Evolutionary conservation across 345 rosid genomes (phyloP), one percentile per base, ranked within the genome.

Genomic region (Eucalyptus cladocalyx): DNA sequence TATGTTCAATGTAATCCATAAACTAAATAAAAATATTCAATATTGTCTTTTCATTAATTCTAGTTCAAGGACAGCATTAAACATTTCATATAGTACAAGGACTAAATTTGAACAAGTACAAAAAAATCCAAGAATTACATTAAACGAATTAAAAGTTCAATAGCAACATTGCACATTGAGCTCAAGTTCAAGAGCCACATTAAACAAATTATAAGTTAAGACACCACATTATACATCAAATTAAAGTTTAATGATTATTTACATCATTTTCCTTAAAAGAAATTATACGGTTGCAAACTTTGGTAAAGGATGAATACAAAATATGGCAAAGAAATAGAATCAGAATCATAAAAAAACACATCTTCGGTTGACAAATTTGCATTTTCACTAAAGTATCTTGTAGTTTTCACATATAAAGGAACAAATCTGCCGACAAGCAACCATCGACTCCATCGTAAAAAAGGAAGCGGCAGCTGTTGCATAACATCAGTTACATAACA

Each of bases 131-230:
- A 56, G 3, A 24, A 56, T 56, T 24, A 56, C 1, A 24, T 56
- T 56, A 9, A 56, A 56, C 6, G 0, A 56, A 56, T 24, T 56
- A 56, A 24, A 56, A 56, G 30, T 24, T 56, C 3, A 56, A 23
- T 1, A 56, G 0, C 4, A 2, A 53, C 0, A 24, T 23, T 21
- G 0, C 6, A 56, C 13, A 56, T 56, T 24, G 6, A 23, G 6
- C 2, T 56, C 4, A 56, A 24, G 3, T 56, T 56, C 62, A 24
- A 21, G 1, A 0, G 1, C 1, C 30, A 56, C 13, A 24, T 56
- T 56, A 56, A 56, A 56, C 62, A 56, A 23, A 56, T 56, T 24
- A 56, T 23, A 56, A 56, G 3, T 56, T 56, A 23, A 56, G 12
- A 56, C 1, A 23, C 6, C 12, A 56, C 12, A 9, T 9, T 56